Conservation (phyloP, 179 eudicot genomes). For the Nepenthes alata region DNA sequence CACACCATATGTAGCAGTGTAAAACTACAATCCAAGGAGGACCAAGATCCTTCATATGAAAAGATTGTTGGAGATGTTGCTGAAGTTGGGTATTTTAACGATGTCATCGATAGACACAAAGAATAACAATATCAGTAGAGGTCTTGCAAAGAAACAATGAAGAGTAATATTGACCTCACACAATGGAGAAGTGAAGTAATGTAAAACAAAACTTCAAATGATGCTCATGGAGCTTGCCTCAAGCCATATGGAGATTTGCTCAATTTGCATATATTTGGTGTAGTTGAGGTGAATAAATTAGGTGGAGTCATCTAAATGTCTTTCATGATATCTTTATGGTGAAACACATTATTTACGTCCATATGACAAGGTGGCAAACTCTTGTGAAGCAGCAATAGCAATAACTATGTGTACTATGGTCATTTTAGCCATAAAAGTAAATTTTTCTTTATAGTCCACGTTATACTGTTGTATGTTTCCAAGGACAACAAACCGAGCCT, state of each 20-base stretch:
- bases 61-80: background rate
- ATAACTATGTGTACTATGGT: background rate
- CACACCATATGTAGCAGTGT: background rate
- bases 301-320: background rate
- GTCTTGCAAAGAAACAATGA: background rate
- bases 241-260: constrained; percentile 1
- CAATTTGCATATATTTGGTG: background rate
- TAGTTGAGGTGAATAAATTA: background rate
- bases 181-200: background rate
- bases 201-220: constrained; percentile 7
- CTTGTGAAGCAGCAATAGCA: background rate
- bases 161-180: constrained; percentile 2
- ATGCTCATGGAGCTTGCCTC: constrained; percentile 5
- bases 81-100: background rate
- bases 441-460: background rate
- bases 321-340: background rate
- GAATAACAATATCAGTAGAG: background rate
- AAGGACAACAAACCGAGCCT: background rate
- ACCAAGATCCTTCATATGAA: constrained; percentile 6
- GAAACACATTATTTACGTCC: background rate
- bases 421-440: constrained; percentile 7
- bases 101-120: background rate
- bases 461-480: background rate
- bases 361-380: background rate
- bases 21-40: background rate